Conservation (phyloP, 2,329 filamentous ascomycete species). For the Sphaerulina musiva region DNA sequence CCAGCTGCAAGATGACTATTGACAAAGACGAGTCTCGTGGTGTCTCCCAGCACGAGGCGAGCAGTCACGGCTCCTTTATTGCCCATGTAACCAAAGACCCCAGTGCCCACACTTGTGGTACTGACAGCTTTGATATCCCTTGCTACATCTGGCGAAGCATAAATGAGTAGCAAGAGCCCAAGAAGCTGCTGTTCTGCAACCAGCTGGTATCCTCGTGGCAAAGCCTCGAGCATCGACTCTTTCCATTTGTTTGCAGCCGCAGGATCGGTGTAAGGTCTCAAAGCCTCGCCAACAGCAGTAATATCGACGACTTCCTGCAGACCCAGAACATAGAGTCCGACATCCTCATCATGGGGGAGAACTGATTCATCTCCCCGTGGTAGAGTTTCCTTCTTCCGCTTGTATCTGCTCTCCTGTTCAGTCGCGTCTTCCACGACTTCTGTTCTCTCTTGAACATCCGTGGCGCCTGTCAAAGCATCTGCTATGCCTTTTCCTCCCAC, state of each 20-base stretch:
- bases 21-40: conserved; percentile 80
- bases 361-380: conserved; percentile 41
- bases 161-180: conserved; percentile 76
- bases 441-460: conserved; percentile 22
- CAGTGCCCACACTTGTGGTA: conserved; percentile 77
- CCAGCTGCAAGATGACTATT: conserved; percentile 91
- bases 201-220: conserved; percentile 71
- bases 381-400: conserved; percentile 39
- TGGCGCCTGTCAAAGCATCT: conserved; percentile 53
- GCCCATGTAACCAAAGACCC: conserved; percentile 84
- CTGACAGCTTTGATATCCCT: conserved; percentile 74
- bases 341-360: conserved; percentile 56
- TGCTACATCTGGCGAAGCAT: conserved; percentile 70
- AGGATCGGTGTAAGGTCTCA: conserved; percentile 69
- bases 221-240: conserved; percentile 61
- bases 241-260: conserved; percentile 72
- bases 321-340: conserved; percentile 83
- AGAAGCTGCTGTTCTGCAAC: conserved; percentile 79
- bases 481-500: conserved; percentile 66
- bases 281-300: conserved; percentile 68
- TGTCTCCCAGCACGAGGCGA: conserved; percentile 78
- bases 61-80: conserved; percentile 89
- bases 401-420: conserved; percentile 43
- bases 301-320: conserved; percentile 91
- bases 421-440: conserved; percentile 38